phyloP scores from a whole-genome alignment of 2,329 filamentous ascomycete genomes.

The Colletotrichum sp. region DNA sequence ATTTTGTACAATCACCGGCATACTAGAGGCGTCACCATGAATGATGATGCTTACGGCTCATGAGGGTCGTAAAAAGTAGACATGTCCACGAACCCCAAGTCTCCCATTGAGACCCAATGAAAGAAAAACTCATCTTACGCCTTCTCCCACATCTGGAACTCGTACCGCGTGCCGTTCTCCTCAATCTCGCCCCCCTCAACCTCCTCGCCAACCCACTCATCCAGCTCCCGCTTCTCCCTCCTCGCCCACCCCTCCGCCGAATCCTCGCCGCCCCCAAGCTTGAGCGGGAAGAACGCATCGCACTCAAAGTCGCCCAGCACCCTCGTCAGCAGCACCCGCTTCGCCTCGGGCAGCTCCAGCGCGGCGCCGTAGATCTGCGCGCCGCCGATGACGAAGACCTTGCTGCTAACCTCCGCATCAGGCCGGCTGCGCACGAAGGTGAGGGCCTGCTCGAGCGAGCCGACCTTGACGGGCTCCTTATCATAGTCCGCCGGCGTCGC shows the following conservation, averaged over 20 bases:
- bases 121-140: slow-evolving; percentile 1
- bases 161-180: slow-evolving; percentile 69
- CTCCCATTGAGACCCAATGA: not conserved
- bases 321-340: slow-evolving; percentile 72
- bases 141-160: slow-evolving; percentile 78
- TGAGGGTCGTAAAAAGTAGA: not conserved
- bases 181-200: slow-evolving; percentile 60
- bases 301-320: slow-evolving; percentile 74
- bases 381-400: slow-evolving; percentile 88
- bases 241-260: slow-evolving; percentile 9
- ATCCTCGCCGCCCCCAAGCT: slow-evolving; percentile 45
- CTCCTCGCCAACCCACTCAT: slow-evolving; percentile 70
- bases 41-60: not conserved
- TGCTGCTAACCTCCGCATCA: slow-evolving; percentile 49
- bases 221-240: slow-evolving; percentile 52
- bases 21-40: not conserved
- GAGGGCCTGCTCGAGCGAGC: slow-evolving; percentile 64
- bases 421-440: slow-evolving; percentile 41
- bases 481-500: slow-evolving; percentile 22
- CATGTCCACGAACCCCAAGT: not conserved
- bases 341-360: slow-evolving; percentile 61
- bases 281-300: slow-evolving; percentile 75
- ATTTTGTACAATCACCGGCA: slow-evolving; percentile 24
- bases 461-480: slow-evolving; percentile 61
- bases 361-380: slow-evolving; percentile 82